These are phyloP conservation scores for Colletotrichum sp. DNA, from an alignment of 2,329 filamentous ascomycete species.

Conservation along the genomic window DNA sequence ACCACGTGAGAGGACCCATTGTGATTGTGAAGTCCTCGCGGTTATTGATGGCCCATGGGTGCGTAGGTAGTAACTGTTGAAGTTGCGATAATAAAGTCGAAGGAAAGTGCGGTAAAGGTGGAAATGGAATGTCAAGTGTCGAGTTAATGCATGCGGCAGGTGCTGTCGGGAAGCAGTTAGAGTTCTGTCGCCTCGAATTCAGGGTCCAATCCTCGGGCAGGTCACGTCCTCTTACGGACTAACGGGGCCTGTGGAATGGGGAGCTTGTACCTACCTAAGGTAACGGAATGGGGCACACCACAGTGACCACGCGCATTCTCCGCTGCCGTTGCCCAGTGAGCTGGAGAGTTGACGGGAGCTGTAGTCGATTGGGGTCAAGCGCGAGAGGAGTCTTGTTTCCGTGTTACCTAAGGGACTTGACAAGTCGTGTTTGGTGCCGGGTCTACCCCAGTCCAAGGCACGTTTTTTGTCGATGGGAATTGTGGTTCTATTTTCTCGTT, in stretches of 20 bases:
- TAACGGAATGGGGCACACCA: background rate
- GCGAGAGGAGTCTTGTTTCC: background rate
- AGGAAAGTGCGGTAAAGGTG: background rate
- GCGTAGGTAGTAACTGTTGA: background rate
- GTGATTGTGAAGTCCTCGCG: background rate
- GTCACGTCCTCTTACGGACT: background rate
- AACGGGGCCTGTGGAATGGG: background rate
- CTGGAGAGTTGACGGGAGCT: background rate
- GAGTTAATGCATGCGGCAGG: background rate
- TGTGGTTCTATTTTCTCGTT: background rate
- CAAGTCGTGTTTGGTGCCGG: background rate
- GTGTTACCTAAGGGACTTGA: conserved; percentile 5
- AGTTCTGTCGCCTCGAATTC: background rate
- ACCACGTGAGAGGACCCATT: background rate
- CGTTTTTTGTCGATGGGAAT: background rate
- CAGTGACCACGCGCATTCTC: background rate
- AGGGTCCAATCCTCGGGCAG: conserved; percentile 3
- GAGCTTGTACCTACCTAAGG: too few species aligned
- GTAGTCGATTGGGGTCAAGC: background rate
- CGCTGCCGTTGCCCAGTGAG: background rate
- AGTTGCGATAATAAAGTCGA: background rate
- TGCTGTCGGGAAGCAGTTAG: background rate
- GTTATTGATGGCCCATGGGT: background rate
- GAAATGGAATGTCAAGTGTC: background rate
- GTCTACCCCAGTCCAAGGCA: background rate